A percentile compares a stretch with the other conserved stretches of the same genome.
Evolutionary conservation across 1,139 yeast genomes (phyloP).

Genomic region (Saccharomyces hybrid): DNA sequence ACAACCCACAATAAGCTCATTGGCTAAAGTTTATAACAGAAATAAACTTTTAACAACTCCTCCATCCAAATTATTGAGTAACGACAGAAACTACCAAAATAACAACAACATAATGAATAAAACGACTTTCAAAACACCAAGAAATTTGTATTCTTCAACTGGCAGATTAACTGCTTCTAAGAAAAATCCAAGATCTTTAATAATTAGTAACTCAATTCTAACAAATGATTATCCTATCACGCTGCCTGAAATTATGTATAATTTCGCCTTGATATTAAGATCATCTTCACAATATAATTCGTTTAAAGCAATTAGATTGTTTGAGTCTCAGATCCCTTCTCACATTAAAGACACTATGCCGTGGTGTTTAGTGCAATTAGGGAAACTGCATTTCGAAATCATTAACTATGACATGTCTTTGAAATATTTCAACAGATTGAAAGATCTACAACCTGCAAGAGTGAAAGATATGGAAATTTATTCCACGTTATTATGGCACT

Average conservation of each 20-base stretch:
- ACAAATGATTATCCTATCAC: neutral
- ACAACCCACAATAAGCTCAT: constrained; percentile 12
- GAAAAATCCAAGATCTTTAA: constrained; percentile 6
- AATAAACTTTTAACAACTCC: constrained; percentile 24
- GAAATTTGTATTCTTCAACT: constrained; percentile 7
- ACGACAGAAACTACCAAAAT: constrained; percentile 1
- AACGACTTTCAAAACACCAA: constrained; percentile 20
- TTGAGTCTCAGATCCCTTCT: constrained; percentile 53
- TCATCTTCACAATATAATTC: constrained; percentile 68
- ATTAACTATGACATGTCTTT: constrained; percentile 79
- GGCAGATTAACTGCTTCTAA: constrained; percentile 5
- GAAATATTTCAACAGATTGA: constrained; percentile 50
- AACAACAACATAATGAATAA: constrained; percentile 5
- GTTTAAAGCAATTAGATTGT: constrained; percentile 64
- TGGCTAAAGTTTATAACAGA: constrained; percentile 13
- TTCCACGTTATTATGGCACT: constrained; percentile 89
- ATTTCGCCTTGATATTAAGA: constrained; percentile 59
- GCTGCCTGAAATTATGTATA: constrained; percentile 41
- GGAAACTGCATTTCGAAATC: constrained; percentile 77
- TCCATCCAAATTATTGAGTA: constrained; percentile 24
- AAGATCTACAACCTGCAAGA: constrained; percentile 71
- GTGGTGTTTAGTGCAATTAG: constrained; percentile 77
- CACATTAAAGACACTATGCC: constrained; percentile 60
- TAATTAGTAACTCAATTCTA: constrained; percentile 6
- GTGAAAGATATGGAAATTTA: constrained; percentile 84